Base-by-base conservation (phyloP, 2,329 filamentous ascomycete species). In the Aspergillus transmontanensis region DNA sequence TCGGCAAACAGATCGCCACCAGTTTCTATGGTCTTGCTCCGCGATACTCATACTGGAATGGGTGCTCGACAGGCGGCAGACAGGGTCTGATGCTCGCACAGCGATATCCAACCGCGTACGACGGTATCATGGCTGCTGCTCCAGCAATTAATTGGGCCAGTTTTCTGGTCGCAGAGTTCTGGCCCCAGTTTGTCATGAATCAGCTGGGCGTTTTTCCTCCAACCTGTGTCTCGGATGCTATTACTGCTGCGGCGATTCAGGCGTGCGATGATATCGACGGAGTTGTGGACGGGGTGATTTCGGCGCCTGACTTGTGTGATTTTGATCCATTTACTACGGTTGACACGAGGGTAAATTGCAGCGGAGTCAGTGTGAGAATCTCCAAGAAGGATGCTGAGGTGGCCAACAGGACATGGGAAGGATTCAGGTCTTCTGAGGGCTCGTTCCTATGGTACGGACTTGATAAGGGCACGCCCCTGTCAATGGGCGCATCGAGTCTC, bases 41-140 rank as follows among this genome's bases (percentile, higher is more conserved):
- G 9, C 67, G 68, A 11, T 78, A 74, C 60, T 79, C 79, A 4
- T 83, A 83, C 71, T 83, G 78, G 68, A 69, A 78, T 50, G 80
- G 80, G 21, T 83, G 81, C 70, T 82, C 80, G 2, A 77, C 77
- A 16, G 81, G 81, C 60, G 81, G 81, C 21, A 72, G 77, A 32
- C 80, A 83, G 69, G 81, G 81, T 45, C 64, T 82, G 41, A 79
- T 79, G 66, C 76, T 77, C 4, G 77, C 78, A 6, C 76, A 82
- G 63, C 69, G 75, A 46, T 83, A 76, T 64, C 81, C 80, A 0
- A 69, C 76, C 2, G 79, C 81, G 54, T 83, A 81, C 59, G 79
- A 83, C 60, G 81, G 81, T 28, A 80, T 83, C 64, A 72, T 81
- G 36, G 75, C 77, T 11, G 79, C 76, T 23, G 77, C 81, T 51